These are phyloP conservation scores for Euphorbia pulcherrima DNA, from an alignment of 345 rosid genomes.

Conservation along the genomic window DNA sequence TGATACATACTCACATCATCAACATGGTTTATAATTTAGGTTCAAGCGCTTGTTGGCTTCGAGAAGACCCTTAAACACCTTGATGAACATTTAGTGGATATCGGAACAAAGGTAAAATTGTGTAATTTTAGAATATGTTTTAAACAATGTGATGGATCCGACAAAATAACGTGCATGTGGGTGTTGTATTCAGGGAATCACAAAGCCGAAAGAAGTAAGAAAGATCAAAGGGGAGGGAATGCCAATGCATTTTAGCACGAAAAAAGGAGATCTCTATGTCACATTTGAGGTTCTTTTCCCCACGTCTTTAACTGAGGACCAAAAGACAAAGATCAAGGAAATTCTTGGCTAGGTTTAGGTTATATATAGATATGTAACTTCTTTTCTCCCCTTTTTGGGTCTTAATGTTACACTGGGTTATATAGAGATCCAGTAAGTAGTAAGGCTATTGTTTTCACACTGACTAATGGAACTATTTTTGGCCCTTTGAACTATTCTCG, in stretches of 20 bases:
- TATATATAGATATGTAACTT: neutral
- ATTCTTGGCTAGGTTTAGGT: slow-evolving; percentile 49
- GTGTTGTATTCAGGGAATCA: slow-evolving; percentile 58
- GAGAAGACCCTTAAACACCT: slow-evolving; percentile 88
- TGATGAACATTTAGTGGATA: slow-evolving; percentile 90
- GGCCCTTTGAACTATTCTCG: neutral
- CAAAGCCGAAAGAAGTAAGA: slow-evolving; percentile 85
- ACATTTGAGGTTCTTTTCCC: slow-evolving; percentile 93
- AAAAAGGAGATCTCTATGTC: slow-evolving; percentile 85
- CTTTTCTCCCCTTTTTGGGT: neutral
- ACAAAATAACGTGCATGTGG: neutral
- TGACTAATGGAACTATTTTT: slow-evolving; percentile 2
- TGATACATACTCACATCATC: neutral
- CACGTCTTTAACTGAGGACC: slow-evolving; percentile 65
- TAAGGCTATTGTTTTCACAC: slow-evolving; percentile 10
- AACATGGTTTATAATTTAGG: slow-evolving; percentile 32
- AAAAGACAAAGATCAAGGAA: slow-evolving; percentile 72
- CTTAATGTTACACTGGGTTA: slow-evolving; percentile 11
- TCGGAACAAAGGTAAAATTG: slow-evolving; percentile 74
- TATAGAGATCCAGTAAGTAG: neutral
- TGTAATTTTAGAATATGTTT: neutral
- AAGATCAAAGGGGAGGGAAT: slow-evolving; percentile 96
- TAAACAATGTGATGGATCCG: neutral
- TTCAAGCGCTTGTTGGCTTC: slow-evolving; percentile 97
- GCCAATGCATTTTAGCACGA: slow-evolving; percentile 79